Base-by-base conservation (phyloP, 139 green algal genomes). In the Auxenochlorella protothecoides region DNA sequence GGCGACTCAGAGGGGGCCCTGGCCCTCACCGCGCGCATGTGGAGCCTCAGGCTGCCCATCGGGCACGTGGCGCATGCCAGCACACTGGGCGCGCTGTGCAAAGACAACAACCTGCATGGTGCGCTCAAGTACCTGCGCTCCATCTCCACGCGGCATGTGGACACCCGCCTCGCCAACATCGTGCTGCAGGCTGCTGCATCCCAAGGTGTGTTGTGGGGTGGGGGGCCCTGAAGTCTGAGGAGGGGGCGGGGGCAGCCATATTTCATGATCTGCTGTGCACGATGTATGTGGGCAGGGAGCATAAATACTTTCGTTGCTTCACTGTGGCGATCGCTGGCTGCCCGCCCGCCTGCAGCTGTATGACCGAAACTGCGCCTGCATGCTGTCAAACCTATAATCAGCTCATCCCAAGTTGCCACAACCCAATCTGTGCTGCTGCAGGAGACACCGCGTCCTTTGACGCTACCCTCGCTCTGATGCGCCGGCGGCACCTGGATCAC, bases 41-140 rank as follows among this genome's bases (percentile, higher is more conserved):
- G 71, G 71, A 9, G 55, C 16, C 55, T 53, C 27, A 14, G 66
- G 60, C 63, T 75, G 71, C 71, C 71, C 4, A 63, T 75, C 53
- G 71, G 71, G 5, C 14, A 52, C 5, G 9, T 70, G 54, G 71
- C 71, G 11, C 56, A 64, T 27, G 64, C 63, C 3, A 27, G 63
- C 15, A 5, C 69, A 55, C 55, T 75, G 55, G 51, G 59, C 15
- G 71, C 71, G 55, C 71, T 70, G 27, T 75, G 71, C 16, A 55
- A 12, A 0, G 55, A 54, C 16, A 63, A 63, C 27, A 55, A 44
- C 5, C 71, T 59, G 10, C 51, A 52, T 2, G 55, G 44, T 4
- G 71, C 71, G 27, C 63, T 69, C 5, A 13, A 56, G 11, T 53
- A 70, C 27, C 55, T 75, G 55, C 12, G 63, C 2, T 3, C 5